A percentile compares a stretch with the other conserved stretches of the same genome.
These are phyloP conservation scores for Xanthoconium separans DNA, from an alignment of 1,284 basidiomycete species.

Conservation along the genomic window DNA sequence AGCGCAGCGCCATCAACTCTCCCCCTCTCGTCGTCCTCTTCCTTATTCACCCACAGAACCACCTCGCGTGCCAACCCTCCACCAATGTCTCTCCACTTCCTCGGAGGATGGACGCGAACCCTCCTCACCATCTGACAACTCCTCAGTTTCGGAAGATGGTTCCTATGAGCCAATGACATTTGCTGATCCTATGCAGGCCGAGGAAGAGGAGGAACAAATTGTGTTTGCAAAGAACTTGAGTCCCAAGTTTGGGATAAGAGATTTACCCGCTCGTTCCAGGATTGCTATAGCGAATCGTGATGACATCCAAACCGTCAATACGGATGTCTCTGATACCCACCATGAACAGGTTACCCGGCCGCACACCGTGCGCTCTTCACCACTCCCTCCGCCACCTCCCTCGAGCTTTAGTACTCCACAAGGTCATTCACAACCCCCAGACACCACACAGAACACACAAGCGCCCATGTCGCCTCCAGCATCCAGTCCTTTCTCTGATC, in stretches of 20 bases:
- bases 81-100: slow-evolving; percentile 12
- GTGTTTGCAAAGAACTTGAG: slow-evolving; percentile 4
- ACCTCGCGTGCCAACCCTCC: slow-evolving; percentile 9
- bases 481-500: slow-evolving; percentile 8
- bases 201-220: slow-evolving; percentile 1
- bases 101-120: slow-evolving; percentile 17
- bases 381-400: slow-evolving; percentile 25
- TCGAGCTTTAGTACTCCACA: slow-evolving; percentile 1
- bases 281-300: slow-evolving; percentile 21
- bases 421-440: neutral
- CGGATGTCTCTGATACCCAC: neutral
- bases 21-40: slow-evolving; percentile 29
- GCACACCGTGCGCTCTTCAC: slow-evolving; percentile 19
- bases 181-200: slow-evolving; percentile 22
- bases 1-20: slow-evolving; percentile 9
- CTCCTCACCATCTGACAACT: slow-evolving; percentile 16
- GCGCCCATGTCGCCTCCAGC: slow-evolving; percentile 9
- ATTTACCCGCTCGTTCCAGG: slow-evolving; percentile 26
- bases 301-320: neutral
- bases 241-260: slow-evolving; percentile 31
- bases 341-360: slow-evolving; percentile 8
- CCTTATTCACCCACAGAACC: slow-evolving; percentile 25
- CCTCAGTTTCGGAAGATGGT: slow-evolving; percentile 10
- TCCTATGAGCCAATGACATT: slow-evolving; percentile 30
- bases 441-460: slow-evolving; percentile 14